Conservation (phyloP, 345 rosid species). For the Rhizophora apiculata region DNA sequence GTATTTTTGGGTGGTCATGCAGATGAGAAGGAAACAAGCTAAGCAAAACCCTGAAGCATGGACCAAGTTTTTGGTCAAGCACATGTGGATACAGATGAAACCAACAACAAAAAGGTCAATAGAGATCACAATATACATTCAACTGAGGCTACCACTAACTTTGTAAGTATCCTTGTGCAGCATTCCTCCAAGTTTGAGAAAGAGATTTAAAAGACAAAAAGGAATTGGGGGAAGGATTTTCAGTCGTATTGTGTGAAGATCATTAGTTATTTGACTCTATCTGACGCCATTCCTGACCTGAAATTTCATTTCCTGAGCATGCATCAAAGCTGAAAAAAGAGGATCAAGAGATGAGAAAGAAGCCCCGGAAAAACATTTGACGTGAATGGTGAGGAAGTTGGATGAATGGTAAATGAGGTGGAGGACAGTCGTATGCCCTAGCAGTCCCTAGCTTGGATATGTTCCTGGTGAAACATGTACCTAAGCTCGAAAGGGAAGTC, state of each 20-base stretch:
- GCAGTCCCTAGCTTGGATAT: constrained; percentile 69
- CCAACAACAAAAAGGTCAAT: constrained; percentile 7
- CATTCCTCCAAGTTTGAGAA: constrained; percentile 52
- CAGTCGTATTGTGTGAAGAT: constrained; percentile 20
- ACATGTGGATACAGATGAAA: constrained; percentile 29
- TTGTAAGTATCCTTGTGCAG: constrained; percentile 64
- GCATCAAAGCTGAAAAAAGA: constrained; percentile 46
- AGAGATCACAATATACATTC: constrained; percentile 8
- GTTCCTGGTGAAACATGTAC: constrained; percentile 63
- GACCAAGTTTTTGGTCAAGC: constrained; percentile 80
- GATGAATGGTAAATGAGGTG: constrained; percentile 11
- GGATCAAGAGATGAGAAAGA: constrained; percentile 36
- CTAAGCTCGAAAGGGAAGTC: constrained; percentile 80
- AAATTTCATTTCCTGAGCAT: constrained; percentile 41
- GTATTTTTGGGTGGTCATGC: constrained; percentile 24
- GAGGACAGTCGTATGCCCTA: constrained; percentile 19
- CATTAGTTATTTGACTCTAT: constrained; percentile 21
- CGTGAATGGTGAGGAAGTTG: constrained; percentile 30
- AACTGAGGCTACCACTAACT: constrained; percentile 32
- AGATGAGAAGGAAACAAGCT: constrained; percentile 28
- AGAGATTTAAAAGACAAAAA: constrained; percentile 61
- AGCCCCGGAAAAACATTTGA: constrained; percentile 31
- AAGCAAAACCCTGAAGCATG: constrained; percentile 60
- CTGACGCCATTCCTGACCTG: constrained; percentile 44
- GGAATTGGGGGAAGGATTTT: constrained; percentile 27